Percentiles rank a stretch among this genome's conserved stretches.
These are phyloP conservation scores for Curvularia sp. DNA, from an alignment of 2,329 filamentous ascomycete species.

Conservation along the genomic window DNA sequence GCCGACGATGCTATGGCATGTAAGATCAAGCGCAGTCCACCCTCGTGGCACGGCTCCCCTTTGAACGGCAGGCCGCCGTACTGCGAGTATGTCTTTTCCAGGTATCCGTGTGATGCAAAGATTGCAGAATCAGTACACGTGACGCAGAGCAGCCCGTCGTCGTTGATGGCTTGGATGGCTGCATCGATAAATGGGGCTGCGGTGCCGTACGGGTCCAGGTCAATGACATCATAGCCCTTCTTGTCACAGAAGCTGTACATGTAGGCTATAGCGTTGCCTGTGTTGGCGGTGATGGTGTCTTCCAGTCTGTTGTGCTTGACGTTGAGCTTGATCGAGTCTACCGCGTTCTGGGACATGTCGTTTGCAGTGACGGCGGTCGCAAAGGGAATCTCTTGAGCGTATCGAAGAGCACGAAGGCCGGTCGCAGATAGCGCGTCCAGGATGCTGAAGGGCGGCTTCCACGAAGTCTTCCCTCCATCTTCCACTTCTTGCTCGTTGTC, in stretches of 20 bases:
- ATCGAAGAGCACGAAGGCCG: constrained; percentile 87
- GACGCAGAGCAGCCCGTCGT: constrained; percentile 90
- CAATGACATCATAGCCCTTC: constrained; percentile 83
- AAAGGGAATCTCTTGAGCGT: constrained; percentile 89
- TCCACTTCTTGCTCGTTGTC: constrained; percentile 17
- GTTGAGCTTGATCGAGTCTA: constrained; percentile 82
- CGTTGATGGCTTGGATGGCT: constrained; percentile 83
- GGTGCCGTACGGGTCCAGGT: constrained; percentile 94
- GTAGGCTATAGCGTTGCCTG: constrained; percentile 84
- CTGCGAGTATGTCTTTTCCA: constrained; percentile 91
- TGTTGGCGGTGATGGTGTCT: constrained; percentile 73
- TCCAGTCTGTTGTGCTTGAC: constrained; percentile 80
- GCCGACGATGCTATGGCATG: constrained; percentile 81
- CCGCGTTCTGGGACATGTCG: constrained; percentile 80
- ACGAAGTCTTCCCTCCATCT: constrained; percentile 17
- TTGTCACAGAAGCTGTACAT: constrained; percentile 80
- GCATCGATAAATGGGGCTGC: constrained; percentile 92
- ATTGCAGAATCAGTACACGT: constrained; percentile 97
- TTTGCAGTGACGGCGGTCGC: constrained; percentile 85
- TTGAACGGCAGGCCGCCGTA: constrained; percentile 91
- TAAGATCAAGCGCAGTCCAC: constrained; percentile 83
- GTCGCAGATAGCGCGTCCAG: constrained; percentile 95
- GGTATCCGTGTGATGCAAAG: constrained; percentile 92
- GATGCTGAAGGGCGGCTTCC: constrained; percentile 62
- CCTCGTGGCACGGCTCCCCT: constrained; percentile 86